Evolutionary conservation across 2,329 filamentous ascomycete species (phyloP), one percentile per base, ranked within the genome.

Genomic region (Ceratocystis ficicola): DNA sequence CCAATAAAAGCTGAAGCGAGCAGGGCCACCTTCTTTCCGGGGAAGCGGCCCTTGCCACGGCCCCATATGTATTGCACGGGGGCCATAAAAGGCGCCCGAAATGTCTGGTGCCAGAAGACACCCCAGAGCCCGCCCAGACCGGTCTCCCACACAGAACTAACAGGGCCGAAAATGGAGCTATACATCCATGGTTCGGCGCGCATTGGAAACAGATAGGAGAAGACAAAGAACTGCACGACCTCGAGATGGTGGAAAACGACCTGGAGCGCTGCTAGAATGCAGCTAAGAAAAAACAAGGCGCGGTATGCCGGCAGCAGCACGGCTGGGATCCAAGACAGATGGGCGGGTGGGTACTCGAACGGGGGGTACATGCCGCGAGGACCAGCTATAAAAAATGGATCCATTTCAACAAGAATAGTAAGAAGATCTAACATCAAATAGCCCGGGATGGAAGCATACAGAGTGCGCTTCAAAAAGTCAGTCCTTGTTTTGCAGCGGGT

Each of bases 61-160:
- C 73, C 69, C 7, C 74, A 73, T 66, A 87, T 70, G 71, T 77
- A 82, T 1, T 74, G 74, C 0, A 80, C 76, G 0, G 87, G 86
- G 3, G 84, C 81, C 48, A 82, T 76, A 72, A 93, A 91, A 1
- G 83, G 84, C 65, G 85, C 81, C 0, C 91, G 87, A 76, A 96
- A 95, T 2, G 87, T 86, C 75, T 96, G 92, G 74, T 97, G 93
- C 93, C 93, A 96, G 81, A 85, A 93, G 25, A 79, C 80, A 57
- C 88, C 86, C 93, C 93, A 97, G 75, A 87, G 88, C 0, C 91
- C 92, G 0, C 83, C 80, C 1, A 96, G 78, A 0, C 93, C 92
- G 67, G 83, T 79, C 68, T 90, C 83, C 10, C 86, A 75, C 1
- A 92, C 78, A n/a, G 61, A 63, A 30, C 78, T 75, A 0, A 71